Base-by-base conservation (phyloP, 495 filamentous ascomycete species). In the Neurospora hispaniola region DNA sequence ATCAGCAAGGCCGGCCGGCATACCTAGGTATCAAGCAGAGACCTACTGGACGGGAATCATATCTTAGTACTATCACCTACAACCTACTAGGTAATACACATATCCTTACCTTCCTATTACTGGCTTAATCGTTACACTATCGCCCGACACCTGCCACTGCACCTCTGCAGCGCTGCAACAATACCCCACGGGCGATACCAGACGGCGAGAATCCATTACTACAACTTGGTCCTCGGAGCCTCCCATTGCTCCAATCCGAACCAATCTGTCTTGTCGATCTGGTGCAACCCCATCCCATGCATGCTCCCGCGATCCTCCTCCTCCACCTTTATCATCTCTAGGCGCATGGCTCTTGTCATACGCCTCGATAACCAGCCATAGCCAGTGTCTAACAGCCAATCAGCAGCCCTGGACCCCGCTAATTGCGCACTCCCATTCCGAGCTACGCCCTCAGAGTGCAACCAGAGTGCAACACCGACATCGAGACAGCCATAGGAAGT, bases 381-480 rank as follows among this genome's bases (percentile, higher is more conserved):
- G 66, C 35, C 39, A 69, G 23, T 43, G 16, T 69, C 74, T 20
- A 38, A 20, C 69, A 42, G 44, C 71, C 74, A 75, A 75, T 75
- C 72, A 71, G 44, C 46, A 39, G 42, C 31, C 69, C 69, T 40
- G 31, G 43, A 23, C 69, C 71, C 66, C 59, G 23, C 71, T 8
- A 48, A 35, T 44, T 62, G 54, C 31, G 46, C 44, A 41, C 68
- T 75, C 71, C 66, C 69, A 73, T 73, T 72, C 43, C 42, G 68
- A 76, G 39, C 16, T 71, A 72, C 59, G 48, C 54, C 38, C 42
- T 44, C 73, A 72, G 74, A 77, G 74, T 73, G 71, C 75, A 72
- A 71, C 72, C 54, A 54, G 46, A 54, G 46, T 66, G 54, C 54
- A 66, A 66, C 54, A 35, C 35, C 54, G 27, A 66, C 54, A 9